Evolutionary conservation across 2,329 filamentous ascomycete species (phyloP).

Genomic region (Chrysoporthe puriensis): DNA sequence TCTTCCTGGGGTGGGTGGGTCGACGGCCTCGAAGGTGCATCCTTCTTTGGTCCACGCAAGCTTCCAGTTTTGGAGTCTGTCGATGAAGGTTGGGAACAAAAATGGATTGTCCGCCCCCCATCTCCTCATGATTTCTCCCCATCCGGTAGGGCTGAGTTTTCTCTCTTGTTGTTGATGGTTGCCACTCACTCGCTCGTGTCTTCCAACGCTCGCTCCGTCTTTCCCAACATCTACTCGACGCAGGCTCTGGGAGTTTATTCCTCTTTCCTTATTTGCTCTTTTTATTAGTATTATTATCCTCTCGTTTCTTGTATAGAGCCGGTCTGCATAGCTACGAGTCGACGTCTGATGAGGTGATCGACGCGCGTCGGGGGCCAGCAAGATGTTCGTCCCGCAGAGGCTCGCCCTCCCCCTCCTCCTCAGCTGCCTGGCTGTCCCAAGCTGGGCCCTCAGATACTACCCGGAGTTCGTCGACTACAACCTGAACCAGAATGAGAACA

Average conservation of each 20-base stretch:
- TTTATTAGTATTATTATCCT: not conserved
- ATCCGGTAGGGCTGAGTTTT: conserved; percentile 1
- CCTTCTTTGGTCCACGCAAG: not conserved
- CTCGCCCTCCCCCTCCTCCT: conserved; percentile 27
- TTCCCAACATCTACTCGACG: not conserved
- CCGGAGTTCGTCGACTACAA: conserved; percentile 29
- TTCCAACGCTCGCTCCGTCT: conserved; percentile 18
- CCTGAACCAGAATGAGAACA: conserved; percentile 47
- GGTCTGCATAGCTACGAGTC: not conserved
- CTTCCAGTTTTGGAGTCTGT: conserved; percentile 6
- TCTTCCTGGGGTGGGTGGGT: conserved; percentile 4
- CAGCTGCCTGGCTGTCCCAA: conserved; percentile 20
- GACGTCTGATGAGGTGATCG: conserved; percentile 22
- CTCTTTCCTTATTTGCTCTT: conserved; percentile 1
- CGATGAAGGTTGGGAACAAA: conserved; percentile 10
- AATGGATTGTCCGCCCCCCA: conserved; percentile 21
- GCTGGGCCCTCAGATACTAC: conserved; percentile 27
- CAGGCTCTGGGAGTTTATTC: no score
- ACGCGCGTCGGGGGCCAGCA: conserved; percentile 24
- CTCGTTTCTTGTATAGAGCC: no score
- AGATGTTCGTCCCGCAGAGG: conserved; percentile 31
- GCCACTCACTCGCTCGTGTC: conserved; percentile 24
- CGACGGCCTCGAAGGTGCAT: not conserved
- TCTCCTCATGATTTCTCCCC: conserved; percentile 8
- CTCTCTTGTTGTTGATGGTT: not conserved